Evolutionary conservation across 257 asterid genomes (phyloP).

Genomic region (Solanum rostratum): DNA sequence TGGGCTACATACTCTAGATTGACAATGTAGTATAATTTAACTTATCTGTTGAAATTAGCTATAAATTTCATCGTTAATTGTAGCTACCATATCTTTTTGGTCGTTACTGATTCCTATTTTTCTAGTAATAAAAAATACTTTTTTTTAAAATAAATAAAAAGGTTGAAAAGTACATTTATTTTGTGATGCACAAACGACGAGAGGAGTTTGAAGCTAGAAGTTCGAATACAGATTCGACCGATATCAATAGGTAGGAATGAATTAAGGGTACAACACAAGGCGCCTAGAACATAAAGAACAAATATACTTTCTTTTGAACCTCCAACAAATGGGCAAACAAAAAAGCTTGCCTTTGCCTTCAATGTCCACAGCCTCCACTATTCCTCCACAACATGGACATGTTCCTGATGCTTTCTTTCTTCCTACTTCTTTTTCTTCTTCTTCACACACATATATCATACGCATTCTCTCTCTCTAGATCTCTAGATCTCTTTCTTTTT

Average conservation of each 20-base stretch:
- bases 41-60: too few species aligned
- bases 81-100: background rate
- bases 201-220: too few species aligned
- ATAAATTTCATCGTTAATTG: background rate
- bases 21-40: too few species aligned
- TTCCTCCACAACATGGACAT: conserved; percentile 25
- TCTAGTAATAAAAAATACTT: background rate
- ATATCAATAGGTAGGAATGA: background rate
- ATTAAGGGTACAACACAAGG: conserved; percentile 7
- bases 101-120: background rate
- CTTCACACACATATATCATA: conserved; percentile 17
- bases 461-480: conserved; percentile 2
- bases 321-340: conserved; percentile 17
- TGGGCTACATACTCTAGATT: too few species aligned
- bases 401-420: conserved; percentile 13
- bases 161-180: background rate
- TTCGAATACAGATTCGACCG: background rate
- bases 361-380: conserved; percentile 20
- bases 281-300: conserved; percentile 20
- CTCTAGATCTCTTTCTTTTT: background rate
- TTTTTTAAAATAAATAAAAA: too few species aligned
- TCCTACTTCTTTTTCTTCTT: conserved; percentile 18
- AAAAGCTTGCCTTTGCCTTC: conserved; percentile 17
- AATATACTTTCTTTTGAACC: conserved; percentile 18
- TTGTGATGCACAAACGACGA: background rate